These are phyloP conservation scores for Pythium graminicola DNA, from an alignment of 352 stramenopile species.

Conservation along the genomic window DNA sequence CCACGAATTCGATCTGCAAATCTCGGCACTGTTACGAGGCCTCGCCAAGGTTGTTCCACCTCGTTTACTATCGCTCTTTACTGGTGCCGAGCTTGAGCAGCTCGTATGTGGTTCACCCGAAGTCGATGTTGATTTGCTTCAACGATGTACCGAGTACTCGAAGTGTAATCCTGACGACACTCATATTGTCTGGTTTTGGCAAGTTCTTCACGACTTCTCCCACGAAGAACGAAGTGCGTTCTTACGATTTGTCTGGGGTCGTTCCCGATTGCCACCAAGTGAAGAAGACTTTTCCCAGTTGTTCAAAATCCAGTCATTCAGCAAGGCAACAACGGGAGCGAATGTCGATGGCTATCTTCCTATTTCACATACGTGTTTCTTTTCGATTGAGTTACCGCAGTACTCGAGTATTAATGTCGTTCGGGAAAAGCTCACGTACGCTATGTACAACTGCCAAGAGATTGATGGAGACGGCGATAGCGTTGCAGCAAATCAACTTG, in stretches of 20 bases:
- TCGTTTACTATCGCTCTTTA: slow-evolving; percentile 47
- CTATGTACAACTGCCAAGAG: slow-evolving; percentile 80
- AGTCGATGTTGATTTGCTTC: slow-evolving; percentile 64
- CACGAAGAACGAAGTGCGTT: slow-evolving; percentile 69
- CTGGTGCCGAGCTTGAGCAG: slow-evolving; percentile 63
- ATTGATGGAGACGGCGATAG: slow-evolving; percentile 84
- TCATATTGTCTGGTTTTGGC: slow-evolving; percentile 76
- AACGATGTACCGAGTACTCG: slow-evolving; percentile 79
- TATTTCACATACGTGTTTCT: slow-evolving; percentile 88
- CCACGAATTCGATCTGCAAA: slow-evolving; percentile 35
- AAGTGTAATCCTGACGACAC: slow-evolving; percentile 52
- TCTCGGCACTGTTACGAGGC: slow-evolving; percentile 47
- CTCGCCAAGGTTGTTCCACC: slow-evolving; percentile 71
- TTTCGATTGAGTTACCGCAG: slow-evolving; percentile 67
- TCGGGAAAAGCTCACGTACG: slow-evolving; percentile 62
- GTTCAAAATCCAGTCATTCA: slow-evolving; percentile 80
- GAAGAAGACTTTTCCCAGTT: slow-evolving; percentile 71
- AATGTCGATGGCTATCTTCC: slow-evolving; percentile 59
- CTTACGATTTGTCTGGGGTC: slow-evolving; percentile 77
- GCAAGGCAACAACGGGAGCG: not conserved
- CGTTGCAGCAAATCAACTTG: slow-evolving; percentile 71
- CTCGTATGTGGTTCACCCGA: slow-evolving; percentile 64
- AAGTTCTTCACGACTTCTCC: slow-evolving; percentile 50
- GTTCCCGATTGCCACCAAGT: slow-evolving; percentile 55
- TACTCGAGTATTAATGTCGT: slow-evolving; percentile 78